Evolutionary conservation across 2,329 filamentous ascomycete genomes (phyloP), one percentile per base, ranked within the genome.

Genomic region (Aspergillus quadricinctus): DNA sequence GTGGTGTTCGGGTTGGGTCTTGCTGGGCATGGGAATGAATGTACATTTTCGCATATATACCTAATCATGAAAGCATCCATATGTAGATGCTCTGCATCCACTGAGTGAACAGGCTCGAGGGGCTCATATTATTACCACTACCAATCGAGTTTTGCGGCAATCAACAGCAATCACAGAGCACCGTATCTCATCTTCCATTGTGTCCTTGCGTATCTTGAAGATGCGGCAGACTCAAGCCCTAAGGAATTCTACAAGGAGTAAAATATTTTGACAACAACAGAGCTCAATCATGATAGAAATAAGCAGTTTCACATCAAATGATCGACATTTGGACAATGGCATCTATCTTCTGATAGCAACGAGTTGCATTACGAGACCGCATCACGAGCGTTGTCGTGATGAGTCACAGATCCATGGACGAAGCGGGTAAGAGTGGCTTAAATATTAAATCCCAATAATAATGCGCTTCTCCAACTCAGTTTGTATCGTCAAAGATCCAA

Each of bases 1-100:
- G 66, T 61, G 64, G 66, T 62, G 63, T 68, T 66, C 57, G 48
- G 57, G 21, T 14, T 46, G 11, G 43, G 21, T 46, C 43, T 46
- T 46, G 43, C 27, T 46, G 23, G 43, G 43, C 43, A 46, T 17
- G 49, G 19, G n/a, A 31, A 23, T 21, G 27, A n/a, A 49, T 35
- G 48, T 49, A 46, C 6, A 53, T 46, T 46, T 46, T 46, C 14
- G 21, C 43, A n/a, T 17, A 46, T 27, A 46, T 46, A 46, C 43
- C 43, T 6, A 14, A 46, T 27, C 21, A 46, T 4, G 5, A 23
- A 46, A 8, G 43, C 10, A 45, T 45, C 8, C 5, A 14, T 23
- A 10, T 46, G 43, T 25, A 14, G 21, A 14, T 27, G 41, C 40
- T 10, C n/a, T 45, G n/a, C n/a, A 23, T 23, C 41, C 5, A 45